Conservation (phyloP, 352 stramenopile genomes). For the Phytophthora nicotianae region DNA sequence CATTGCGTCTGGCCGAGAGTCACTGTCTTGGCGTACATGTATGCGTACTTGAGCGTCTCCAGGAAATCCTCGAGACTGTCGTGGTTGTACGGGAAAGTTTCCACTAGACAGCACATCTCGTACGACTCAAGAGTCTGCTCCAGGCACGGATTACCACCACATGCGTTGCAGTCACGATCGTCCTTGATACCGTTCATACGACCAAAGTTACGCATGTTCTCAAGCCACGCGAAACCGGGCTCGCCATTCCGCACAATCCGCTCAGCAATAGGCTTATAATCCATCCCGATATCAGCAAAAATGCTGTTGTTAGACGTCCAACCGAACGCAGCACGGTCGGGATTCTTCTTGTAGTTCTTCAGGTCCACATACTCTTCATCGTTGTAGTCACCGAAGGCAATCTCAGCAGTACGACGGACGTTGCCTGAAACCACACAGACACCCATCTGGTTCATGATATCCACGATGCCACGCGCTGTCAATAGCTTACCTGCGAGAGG, state of each 20-base stretch:
- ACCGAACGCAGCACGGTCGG: constrained; percentile 84
- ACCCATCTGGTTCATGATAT: constrained; percentile 93
- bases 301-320: constrained; percentile 96
- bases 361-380: constrained; percentile 90
- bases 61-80: constrained; percentile 88
- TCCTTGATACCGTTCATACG: constrained; percentile 90
- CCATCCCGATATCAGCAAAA: constrained; percentile 93
- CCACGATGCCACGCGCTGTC: constrained; percentile 83
- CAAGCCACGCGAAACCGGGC: constrained; percentile 94
- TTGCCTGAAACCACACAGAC: constrained; percentile 93
- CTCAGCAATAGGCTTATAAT: constrained; percentile 88
- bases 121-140: constrained; percentile 93
- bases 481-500: constrained; percentile 56
- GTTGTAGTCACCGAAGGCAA: constrained; percentile 92
- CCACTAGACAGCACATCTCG: constrained; percentile 95
- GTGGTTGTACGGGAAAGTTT: constrained; percentile 92
- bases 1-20: constrained; percentile 92
- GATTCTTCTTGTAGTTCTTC: constrained; percentile 93
- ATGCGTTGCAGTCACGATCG: constrained; percentile 78
- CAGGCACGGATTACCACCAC: constrained; percentile 92
- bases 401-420: constrained; percentile 92
- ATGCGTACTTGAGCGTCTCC: constrained; percentile 87
- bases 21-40: constrained; percentile 95
- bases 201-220: constrained; percentile 93
- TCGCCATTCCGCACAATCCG: constrained; percentile 90